Percentiles rank a stretch among this genome's conserved stretches.
These are phyloP conservation scores for Zasmidium cellare DNA, from an alignment of 2,329 filamentous ascomycete species.

Conservation along the genomic window DNA sequence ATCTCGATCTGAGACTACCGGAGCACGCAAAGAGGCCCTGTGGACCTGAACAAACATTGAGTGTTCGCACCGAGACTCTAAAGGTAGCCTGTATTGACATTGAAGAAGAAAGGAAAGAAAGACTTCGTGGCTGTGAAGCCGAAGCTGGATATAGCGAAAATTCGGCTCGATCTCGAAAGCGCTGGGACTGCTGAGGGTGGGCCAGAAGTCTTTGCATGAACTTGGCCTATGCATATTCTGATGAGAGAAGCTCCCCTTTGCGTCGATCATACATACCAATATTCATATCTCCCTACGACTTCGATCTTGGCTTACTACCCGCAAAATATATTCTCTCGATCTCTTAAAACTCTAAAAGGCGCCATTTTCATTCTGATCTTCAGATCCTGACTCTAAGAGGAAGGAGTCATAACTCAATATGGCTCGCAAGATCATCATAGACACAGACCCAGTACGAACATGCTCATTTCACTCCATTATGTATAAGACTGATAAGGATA, in stretches of 20 bases:
- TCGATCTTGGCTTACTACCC: too few relatives aligned
- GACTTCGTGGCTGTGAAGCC: not conserved
- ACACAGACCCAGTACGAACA: constrained; percentile 80
- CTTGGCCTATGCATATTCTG: not conserved
- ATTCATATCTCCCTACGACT: too few relatives aligned
- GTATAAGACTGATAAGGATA: not conserved
- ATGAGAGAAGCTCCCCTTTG: too few relatives aligned
- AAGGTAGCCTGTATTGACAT: constrained; percentile 84
- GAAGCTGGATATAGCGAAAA: constrained; percentile 6
- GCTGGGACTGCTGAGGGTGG: not conserved
- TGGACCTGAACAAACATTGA: constrained; percentile 91
- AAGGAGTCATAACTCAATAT: constrained; percentile 29
- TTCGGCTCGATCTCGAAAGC: not conserved
- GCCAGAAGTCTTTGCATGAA: constrained; percentile 3
- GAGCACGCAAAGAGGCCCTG: constrained; percentile 87
- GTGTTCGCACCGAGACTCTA: constrained; percentile 98
- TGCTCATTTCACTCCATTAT: not conserved
- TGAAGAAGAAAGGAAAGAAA: constrained; percentile 56
- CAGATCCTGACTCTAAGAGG: not conserved
- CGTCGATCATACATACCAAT: too few relatives aligned
- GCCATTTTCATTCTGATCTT: not conserved
- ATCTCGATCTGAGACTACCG: constrained; percentile 85
- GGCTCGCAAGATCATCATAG: constrained; percentile 76
- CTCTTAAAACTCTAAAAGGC: not conserved
- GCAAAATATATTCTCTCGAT: too few relatives aligned